Evolutionary conservation across 2,329 filamentous ascomycete genomes (phyloP).

Genomic region (Sporothrix dimorphospora): DNA sequence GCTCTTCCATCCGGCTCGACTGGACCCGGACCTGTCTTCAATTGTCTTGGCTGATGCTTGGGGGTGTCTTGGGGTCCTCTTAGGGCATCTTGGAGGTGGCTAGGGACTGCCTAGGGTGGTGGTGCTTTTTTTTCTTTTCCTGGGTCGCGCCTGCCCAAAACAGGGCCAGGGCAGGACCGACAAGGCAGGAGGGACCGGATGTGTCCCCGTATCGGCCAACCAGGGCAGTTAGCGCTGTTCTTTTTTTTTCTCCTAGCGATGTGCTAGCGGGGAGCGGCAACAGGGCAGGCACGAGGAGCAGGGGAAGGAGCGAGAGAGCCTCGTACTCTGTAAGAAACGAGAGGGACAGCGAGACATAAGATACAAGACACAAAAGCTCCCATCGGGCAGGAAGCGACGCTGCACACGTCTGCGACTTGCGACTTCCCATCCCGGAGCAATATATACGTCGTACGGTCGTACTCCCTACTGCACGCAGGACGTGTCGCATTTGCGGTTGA

Average conservation of each 20-base stretch:
- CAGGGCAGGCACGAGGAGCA: constrained; percentile 8
- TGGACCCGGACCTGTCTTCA: neutral
- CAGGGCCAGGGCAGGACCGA: neutral
- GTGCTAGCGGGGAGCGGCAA: neutral
- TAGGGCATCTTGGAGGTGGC: neutral
- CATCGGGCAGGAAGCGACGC: constrained; percentile 13
- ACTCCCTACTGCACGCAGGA: neutral
- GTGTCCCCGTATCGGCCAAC: constrained; percentile 10
- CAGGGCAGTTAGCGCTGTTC: constrained; percentile 19
- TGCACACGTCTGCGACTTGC: neutral
- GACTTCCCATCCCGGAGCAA: neutral
- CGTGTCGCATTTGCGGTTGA: neutral
- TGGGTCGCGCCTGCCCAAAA: neutral
- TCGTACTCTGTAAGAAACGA: neutral
- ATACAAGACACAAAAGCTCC: neutral
- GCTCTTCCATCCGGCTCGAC: neutral
- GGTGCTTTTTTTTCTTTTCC: neutral
- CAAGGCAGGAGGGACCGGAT: constrained; percentile 14
- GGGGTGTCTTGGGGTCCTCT: neutral
- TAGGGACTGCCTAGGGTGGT: neutral
- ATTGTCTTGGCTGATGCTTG: constrained; percentile 3
- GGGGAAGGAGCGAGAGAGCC: no score
- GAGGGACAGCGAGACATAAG: no score
- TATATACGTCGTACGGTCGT: constrained; percentile 9
- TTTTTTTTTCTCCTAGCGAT: neutral